These are phyloP conservation scores for Pulveroboletus sp. DNA, from an alignment of 768 basidiomycete species.

Conservation along the genomic window DNA sequence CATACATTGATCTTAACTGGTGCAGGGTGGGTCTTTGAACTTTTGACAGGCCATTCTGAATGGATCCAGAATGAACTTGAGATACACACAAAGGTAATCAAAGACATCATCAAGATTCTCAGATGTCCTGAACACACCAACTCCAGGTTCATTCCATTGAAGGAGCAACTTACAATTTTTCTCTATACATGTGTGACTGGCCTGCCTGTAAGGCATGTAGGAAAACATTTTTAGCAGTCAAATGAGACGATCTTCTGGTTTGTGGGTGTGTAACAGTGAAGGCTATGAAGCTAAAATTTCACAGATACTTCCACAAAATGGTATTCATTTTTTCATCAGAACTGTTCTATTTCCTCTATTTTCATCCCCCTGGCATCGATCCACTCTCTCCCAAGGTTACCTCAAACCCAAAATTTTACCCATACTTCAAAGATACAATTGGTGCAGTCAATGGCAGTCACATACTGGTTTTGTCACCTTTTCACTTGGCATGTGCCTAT, in stretches of 20 bases:
- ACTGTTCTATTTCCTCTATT: neutral
- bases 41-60: neutral
- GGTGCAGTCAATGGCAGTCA: neutral
- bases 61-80: neutral
- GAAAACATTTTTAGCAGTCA: neutral
- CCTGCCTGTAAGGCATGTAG: neutral
- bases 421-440: neutral
- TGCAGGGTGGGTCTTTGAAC: neutral
- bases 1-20: neutral
- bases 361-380: neutral
- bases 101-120: neutral
- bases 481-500: neutral
- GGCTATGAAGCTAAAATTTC: neutral
- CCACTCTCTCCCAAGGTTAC: neutral
- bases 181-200: neutral
- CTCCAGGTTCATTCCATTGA: neutral
- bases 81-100: neutral
- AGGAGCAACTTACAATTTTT: neutral
- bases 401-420: neutral
- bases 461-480: too few relatives aligned
- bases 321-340: neutral
- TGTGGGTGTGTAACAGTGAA: too few relatives aligned
- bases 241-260: neutral
- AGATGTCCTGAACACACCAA: neutral
- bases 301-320: neutral